Percentiles rank a stretch among this genome's conserved stretches.
These are phyloP conservation scores for Neurospora sp. DNA, from an alignment of 495 filamentous ascomycete genomes.

Conservation along the genomic window DNA sequence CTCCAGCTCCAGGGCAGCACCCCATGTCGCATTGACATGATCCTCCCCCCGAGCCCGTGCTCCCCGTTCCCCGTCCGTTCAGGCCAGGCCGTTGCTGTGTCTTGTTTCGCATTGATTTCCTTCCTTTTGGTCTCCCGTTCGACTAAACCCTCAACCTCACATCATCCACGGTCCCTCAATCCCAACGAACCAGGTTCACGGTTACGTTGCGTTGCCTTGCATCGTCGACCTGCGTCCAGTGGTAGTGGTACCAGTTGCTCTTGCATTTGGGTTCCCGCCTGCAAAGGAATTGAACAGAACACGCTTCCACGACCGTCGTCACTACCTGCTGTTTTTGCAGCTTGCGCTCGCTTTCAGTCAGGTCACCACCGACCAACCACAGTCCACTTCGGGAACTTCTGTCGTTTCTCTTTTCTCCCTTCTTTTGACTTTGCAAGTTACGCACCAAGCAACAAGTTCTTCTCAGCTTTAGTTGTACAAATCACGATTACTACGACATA, in stretches of 20 bases:
- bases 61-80: background rate
- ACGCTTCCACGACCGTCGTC: background rate
- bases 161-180: background rate
- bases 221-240: background rate
- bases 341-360: background rate
- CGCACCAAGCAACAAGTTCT: background rate
- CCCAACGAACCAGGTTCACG: background rate
- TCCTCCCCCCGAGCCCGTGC: background rate
- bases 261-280: background rate
- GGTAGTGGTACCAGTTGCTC: background rate
- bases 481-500: background rate
- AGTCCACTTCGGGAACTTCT: background rate
- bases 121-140: background rate
- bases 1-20: background rate
- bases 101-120: background rate
- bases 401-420: background rate
- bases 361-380: background rate
- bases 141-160: background rate
- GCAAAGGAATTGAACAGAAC: background rate
- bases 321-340: background rate
- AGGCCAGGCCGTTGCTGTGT: background rate
- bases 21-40: background rate
- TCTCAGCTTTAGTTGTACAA: background rate
- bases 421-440: background rate
- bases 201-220: background rate